These are phyloP conservation scores for Torulaspora franciscae DNA, from an alignment of 805 yeast genomes.

Conservation along the genomic window DNA sequence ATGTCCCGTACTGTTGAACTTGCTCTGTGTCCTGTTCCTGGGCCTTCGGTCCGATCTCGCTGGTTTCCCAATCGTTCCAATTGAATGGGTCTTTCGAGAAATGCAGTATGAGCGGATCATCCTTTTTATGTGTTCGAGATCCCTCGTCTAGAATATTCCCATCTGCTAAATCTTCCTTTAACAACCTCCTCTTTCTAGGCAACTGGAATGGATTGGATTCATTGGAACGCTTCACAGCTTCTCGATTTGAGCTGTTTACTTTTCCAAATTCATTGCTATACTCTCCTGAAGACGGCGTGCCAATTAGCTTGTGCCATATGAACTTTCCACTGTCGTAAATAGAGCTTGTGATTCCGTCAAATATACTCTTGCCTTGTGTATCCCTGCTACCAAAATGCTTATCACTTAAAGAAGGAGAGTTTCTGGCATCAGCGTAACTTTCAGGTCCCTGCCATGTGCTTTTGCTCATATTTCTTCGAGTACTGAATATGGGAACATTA, in stretches of 20 bases:
- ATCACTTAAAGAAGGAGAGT: not conserved
- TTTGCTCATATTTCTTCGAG: conserved; percentile 20
- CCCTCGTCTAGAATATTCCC: not conserved
- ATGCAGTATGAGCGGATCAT: conserved; percentile 2
- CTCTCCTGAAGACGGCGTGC: not conserved
- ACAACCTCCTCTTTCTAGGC: conserved; percentile 1
- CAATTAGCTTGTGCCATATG: conserved; percentile 11
- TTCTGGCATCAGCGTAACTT: not conserved
- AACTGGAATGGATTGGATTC: not conserved
- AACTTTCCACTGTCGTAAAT: conserved; percentile 13
- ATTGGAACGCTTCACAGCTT: not conserved
- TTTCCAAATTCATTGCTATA: not conserved
- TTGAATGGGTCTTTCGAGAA: conserved; percentile 31
- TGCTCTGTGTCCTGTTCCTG: not conserved
- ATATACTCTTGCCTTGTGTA: conserved; percentile 4
- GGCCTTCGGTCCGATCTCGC: conserved; percentile 37
- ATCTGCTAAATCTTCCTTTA: not conserved
- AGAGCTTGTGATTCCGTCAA: conserved; percentile 9
- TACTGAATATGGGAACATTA: conserved; percentile 18
- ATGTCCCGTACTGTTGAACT: conserved; percentile 37
- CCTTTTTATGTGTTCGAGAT: not conserved
- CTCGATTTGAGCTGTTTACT: not conserved
- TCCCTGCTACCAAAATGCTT: not conserved
- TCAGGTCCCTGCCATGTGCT: conserved; percentile 2
- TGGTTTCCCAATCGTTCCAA: conserved; percentile 28